Conservation (phyloP, 129 eudicot genomes). For the Rutidosis leptorrhynchoides region DNA sequence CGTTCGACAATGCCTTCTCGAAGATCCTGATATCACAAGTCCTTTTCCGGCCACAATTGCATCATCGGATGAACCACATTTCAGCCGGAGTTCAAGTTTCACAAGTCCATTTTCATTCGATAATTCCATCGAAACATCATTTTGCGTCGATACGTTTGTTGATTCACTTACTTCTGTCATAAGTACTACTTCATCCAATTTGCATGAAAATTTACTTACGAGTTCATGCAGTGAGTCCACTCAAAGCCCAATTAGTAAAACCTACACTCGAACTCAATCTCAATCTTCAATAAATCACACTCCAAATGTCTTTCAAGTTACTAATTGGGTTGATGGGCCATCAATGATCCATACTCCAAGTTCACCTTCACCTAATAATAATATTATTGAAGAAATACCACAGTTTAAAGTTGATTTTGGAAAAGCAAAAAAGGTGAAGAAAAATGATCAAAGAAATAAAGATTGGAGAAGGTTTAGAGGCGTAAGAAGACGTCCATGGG, state of each 20-base stretch:
- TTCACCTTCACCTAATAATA: conserved; percentile 22
- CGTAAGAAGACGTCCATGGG: conserved; percentile 42
- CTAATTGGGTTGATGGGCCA: conserved; percentile 29
- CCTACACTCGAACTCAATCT: conserved; percentile 20
- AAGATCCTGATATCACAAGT: conserved; percentile 29
- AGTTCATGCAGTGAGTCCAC: conserved; percentile 34
- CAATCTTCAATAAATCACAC: conserved; percentile 18
- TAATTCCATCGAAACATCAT: conserved; percentile 20
- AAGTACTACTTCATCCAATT: conserved; percentile 18
- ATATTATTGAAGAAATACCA: conserved; percentile 1
- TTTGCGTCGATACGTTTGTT: conserved; percentile 30
- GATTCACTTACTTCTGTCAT: conserved; percentile 32
- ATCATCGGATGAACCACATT: conserved; percentile 17
- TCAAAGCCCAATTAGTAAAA: conserved; percentile 23
- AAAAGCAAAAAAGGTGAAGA: conserved; percentile 28
- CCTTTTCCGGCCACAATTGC: conserved; percentile 26
- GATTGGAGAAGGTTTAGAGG: conserved; percentile 40
- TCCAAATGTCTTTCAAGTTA: conserved; percentile 26
- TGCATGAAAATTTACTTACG: conserved; percentile 19
- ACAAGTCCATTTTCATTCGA: conserved; percentile 31
- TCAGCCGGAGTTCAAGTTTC: conserved; percentile 35
- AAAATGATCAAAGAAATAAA: conserved; percentile 26
- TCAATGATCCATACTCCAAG: conserved; percentile 20
- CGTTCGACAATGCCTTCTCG: conserved; percentile 35
- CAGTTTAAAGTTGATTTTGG: conserved; percentile 35